Percentiles rank a stretch among this genome's conserved stretches.
phyloP scores from a whole-genome alignment of 176 grass and related monocot genomes.

The Ensete ventricosum region DNA sequence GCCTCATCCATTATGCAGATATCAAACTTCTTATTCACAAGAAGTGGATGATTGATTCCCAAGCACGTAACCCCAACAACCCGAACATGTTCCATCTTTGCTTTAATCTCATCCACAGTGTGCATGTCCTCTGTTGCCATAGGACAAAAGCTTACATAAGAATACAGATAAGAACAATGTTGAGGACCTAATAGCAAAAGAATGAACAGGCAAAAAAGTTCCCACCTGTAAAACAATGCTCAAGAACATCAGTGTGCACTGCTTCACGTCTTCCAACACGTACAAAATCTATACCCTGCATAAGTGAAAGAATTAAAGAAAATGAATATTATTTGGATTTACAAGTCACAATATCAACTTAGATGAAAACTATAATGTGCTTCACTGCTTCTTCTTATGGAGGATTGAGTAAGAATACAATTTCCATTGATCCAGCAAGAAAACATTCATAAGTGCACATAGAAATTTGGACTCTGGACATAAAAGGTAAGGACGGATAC shows the following conservation, averaged over 20 bases:
- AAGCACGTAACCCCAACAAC: slow-evolving; percentile 96
- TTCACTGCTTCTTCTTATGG: not conserved
- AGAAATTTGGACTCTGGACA: no score
- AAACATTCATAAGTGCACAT: no score
- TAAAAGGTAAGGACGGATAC: no score
- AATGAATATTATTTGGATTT: not conserved
- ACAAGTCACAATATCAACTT: not conserved
- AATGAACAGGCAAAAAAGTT: slow-evolving; percentile 24
- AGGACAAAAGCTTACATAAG: slow-evolving; percentile 25
- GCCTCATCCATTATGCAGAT: slow-evolving; percentile 98
- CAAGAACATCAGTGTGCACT: slow-evolving; percentile 61
- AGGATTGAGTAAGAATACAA: no score
- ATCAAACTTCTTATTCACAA: slow-evolving; percentile 89
- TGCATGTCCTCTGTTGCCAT: slow-evolving; percentile 45
- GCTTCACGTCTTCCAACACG: slow-evolving; percentile 84
- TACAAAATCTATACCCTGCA: slow-evolving; percentile 86
- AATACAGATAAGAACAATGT: slow-evolving; percentile 7
- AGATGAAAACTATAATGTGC: not conserved
- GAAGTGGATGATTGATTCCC: slow-evolving; percentile 80
- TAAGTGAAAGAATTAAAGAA: slow-evolving; percentile 19
- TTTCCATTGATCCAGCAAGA: no score
- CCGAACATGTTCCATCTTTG: slow-evolving; percentile 71
- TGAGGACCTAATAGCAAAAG: not conserved
- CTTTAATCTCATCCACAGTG: slow-evolving; percentile 67
- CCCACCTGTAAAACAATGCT: slow-evolving; percentile 75